Conservation (phyloP, 169 alveolate genomes). For the Amoebophrya sp. region DNA sequence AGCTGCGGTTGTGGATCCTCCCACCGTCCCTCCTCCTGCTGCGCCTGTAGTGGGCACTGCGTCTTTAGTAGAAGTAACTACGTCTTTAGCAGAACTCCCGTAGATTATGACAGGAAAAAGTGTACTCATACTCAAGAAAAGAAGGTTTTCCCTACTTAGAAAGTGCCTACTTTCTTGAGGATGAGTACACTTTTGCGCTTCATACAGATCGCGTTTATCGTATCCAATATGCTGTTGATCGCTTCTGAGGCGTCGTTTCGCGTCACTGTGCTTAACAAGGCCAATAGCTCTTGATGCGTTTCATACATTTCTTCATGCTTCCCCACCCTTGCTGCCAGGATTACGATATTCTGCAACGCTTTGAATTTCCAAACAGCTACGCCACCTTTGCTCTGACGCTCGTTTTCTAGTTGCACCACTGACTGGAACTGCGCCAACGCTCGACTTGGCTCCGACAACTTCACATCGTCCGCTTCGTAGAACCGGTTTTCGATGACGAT, state of each 20-base stretch:
- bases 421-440: constrained; percentile 28
- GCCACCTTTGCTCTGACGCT: background rate
- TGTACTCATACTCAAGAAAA: too few species aligned
- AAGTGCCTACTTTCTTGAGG: too few species aligned
- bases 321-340: constrained; percentile 22
- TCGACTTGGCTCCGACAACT: background rate
- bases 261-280: constrained; percentile 16
- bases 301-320: background rate
- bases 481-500: constrained; percentile 18
- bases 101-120: too few species aligned
- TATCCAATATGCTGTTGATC: background rate
- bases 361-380: background rate
- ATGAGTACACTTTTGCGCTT: too few species aligned
- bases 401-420: background rate
- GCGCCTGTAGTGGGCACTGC: too few species aligned
- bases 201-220: background rate
- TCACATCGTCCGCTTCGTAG: constrained; percentile 31
- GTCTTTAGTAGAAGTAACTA: too few species aligned
- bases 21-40: too few species aligned
- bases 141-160: background rate
- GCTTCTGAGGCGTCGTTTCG: constrained; percentile 34
- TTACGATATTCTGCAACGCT: constrained; percentile 25
- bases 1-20: too few species aligned
- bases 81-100: background rate
- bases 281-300: background rate